Evolutionary conservation across 2,329 filamentous ascomycete species (phyloP).

Genomic region (Alternaria hordeiaustralica): DNA sequence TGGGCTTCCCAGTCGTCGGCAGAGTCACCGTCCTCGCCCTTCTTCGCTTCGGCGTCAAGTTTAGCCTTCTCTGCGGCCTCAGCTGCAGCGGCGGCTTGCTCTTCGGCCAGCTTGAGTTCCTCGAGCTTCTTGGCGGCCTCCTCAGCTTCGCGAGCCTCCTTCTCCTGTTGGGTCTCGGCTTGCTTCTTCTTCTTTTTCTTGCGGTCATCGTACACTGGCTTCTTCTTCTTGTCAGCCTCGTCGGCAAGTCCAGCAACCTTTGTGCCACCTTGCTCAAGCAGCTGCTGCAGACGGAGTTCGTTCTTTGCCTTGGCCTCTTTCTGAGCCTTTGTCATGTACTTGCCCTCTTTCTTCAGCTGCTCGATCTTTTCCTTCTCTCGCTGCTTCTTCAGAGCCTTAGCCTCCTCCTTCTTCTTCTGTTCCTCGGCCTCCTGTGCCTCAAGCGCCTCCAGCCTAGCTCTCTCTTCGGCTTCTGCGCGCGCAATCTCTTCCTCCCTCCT

Average conservation of each 20-base stretch:
- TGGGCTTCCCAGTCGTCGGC: slow-evolving; percentile 86
- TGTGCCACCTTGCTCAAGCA: slow-evolving; percentile 78
- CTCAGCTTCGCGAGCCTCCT: slow-evolving; percentile 57
- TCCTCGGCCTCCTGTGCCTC: slow-evolving; percentile 72
- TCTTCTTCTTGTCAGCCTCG: slow-evolving; percentile 77
- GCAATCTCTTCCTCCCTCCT: slow-evolving; percentile 69
- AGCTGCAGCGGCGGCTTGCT: slow-evolving; percentile 79
- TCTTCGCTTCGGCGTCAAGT: slow-evolving; percentile 66
- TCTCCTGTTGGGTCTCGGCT: slow-evolving; percentile 60
- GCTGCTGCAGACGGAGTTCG: slow-evolving; percentile 82
- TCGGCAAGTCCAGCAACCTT: slow-evolving; percentile 61
- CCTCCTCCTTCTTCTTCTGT: slow-evolving; percentile 71
- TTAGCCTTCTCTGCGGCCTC: slow-evolving; percentile 71
- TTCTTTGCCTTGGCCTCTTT: slow-evolving; percentile 81
- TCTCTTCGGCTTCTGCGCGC: slow-evolving; percentile 66
- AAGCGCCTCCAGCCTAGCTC: slow-evolving; percentile 68
- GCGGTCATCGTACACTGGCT: slow-evolving; percentile 73
- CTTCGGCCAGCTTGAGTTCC: slow-evolving; percentile 59
- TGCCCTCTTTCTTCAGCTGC: slow-evolving; percentile 86
- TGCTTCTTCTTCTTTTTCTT: slow-evolving; percentile 81
- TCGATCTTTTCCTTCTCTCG: slow-evolving; percentile 87
- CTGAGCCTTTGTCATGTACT: slow-evolving; percentile 85
- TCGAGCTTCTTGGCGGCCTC: slow-evolving; percentile 63
- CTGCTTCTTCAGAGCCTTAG: slow-evolving; percentile 79
- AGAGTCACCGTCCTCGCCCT: slow-evolving; percentile 68